Percentiles rank a stretch among this genome's conserved stretches.
phyloP scores from a whole-genome alignment of 2,329 filamentous ascomycete genomes.

The Fusarium compactum region DNA sequence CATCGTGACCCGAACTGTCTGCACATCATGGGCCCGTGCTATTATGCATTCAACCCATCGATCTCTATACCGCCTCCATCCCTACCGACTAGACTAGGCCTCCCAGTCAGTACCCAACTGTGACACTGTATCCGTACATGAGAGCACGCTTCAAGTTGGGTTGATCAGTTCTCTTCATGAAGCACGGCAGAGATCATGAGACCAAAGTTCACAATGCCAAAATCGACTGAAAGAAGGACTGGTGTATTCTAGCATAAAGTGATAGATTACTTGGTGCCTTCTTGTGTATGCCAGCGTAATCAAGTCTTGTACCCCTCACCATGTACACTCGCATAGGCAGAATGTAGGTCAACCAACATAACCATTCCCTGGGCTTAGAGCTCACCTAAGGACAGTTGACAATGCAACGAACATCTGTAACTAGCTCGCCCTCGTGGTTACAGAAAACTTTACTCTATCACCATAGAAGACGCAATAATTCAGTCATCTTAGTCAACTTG shows the following conservation, averaged over 20 bases:
- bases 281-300: neutral
- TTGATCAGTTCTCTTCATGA: neutral
- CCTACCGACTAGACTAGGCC: neutral
- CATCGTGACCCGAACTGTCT: conserved; percentile 16
- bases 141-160: neutral
- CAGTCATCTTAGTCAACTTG: neutral
- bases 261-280: neutral
- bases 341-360: neutral
- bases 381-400: neutral
- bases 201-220: neutral
- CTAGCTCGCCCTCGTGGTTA: neutral
- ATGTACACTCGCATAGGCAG: neutral
- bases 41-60: conserved; percentile 15
- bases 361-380: neutral
- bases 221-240: neutral
- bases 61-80: conserved; percentile 7
- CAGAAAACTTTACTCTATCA: neutral
- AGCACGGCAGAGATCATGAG: neutral
- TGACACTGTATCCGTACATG: neutral
- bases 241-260: neutral
- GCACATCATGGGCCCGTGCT: conserved; percentile 34
- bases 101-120: neutral
- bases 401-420: neutral
- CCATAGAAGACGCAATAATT: neutral
- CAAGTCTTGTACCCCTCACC: neutral